phyloP scores from a whole-genome alignment of 139 green algal genomes.

The Tetraselmis striata region DNA sequence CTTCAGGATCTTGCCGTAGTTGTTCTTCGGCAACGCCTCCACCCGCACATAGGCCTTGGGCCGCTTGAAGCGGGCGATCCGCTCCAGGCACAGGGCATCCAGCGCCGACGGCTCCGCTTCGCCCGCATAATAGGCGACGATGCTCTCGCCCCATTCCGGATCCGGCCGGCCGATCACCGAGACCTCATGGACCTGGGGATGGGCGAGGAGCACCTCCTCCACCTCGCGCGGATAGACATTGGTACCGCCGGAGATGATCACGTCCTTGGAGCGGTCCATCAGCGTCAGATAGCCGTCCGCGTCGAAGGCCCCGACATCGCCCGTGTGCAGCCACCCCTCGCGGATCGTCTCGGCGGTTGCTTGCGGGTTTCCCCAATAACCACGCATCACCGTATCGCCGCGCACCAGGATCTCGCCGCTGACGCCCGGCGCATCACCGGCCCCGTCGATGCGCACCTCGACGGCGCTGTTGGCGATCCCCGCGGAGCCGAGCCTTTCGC shows the following conservation, averaged over 20 bases:
- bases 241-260: slow-evolving; percentile 23
- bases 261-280: slow-evolving; percentile 19
- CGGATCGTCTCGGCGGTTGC: not conserved
- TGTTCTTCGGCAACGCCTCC: too few relatives aligned
- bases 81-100: too few relatives aligned
- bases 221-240: slow-evolving; percentile 24
- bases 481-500: too few relatives aligned
- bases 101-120: too few relatives aligned
- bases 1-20: too few relatives aligned
- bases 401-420: too few relatives aligned
- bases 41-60: too few relatives aligned
- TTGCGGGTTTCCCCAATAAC: slow-evolving; percentile 15
- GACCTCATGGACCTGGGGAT: slow-evolving; percentile 14
- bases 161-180: slow-evolving; percentile 21
- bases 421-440: too few relatives aligned
- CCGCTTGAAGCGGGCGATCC: too few relatives aligned
- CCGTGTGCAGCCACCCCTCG: slow-evolving; percentile 18
- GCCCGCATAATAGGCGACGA: not conserved
- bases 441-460: too few relatives aligned
- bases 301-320: slow-evolving; percentile 11
- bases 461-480: too few relatives aligned
- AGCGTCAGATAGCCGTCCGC: slow-evolving; percentile 12
- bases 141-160: slow-evolving; percentile 7
- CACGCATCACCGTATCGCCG: slow-evolving; percentile 22
- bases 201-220: slow-evolving; percentile 13